phyloP scores from a whole-genome alignment of 2,329 filamentous ascomycete genomes.

The Chaetomiaceae sp. region DNA sequence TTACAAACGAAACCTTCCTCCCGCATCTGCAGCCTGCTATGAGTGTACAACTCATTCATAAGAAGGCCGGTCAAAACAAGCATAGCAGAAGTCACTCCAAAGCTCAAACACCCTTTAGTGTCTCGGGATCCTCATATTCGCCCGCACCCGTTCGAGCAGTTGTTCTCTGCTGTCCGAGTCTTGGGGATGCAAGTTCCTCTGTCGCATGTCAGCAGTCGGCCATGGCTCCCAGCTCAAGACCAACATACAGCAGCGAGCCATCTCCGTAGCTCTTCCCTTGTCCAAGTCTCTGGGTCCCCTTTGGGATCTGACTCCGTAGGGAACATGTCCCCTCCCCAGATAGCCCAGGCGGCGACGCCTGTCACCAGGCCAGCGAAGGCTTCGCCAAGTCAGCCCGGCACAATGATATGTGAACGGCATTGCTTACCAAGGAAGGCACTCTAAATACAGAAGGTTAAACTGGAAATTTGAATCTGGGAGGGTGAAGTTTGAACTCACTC shows the following conservation, averaged over 20 bases:
- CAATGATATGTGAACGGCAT: background rate
- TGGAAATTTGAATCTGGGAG: constrained; percentile 13
- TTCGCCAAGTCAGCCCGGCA: constrained; percentile 34
- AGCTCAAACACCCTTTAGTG: too few species aligned
- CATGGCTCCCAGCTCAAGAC: background rate
- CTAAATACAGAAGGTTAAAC: constrained; percentile 37
- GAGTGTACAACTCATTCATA: too few species aligned
- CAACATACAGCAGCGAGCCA: constrained; percentile 75
- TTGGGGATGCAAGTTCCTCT: constrained; percentile 47
- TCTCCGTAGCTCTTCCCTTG: constrained; percentile 68
- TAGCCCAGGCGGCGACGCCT: constrained; percentile 75
- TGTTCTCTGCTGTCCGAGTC: constrained; percentile 42
- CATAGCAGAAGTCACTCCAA: too few species aligned
- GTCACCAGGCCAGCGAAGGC: constrained; percentile 80
- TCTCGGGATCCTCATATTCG: constrained; percentile 44
- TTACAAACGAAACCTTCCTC: too few species aligned
- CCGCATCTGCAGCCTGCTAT: too few species aligned
- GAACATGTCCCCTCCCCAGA: constrained; percentile 84
- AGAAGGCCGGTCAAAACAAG: too few species aligned
- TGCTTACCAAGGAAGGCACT: constrained; percentile 63
- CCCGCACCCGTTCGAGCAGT: constrained; percentile 42
- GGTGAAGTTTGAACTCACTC: constrained; percentile 43
- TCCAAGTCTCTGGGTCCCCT: constrained; percentile 69
- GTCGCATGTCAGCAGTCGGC: constrained; percentile 13
- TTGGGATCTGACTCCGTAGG: constrained; percentile 70